phyloP scores from a whole-genome alignment of 768 basidiomycete genomes.

The Pleurotus sapidus region DNA sequence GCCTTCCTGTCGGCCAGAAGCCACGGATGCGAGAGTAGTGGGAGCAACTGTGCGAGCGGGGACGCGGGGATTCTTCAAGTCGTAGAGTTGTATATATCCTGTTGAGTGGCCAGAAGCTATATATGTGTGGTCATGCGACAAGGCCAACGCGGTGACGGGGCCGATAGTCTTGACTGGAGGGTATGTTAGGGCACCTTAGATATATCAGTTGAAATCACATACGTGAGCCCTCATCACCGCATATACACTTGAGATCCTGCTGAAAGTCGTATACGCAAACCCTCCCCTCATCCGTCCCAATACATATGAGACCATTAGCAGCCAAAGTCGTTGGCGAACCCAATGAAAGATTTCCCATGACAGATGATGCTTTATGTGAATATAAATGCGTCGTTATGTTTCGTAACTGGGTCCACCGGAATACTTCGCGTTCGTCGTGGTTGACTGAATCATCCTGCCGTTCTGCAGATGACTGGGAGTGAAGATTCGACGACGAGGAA shows the following conservation, averaged over 20 bases:
- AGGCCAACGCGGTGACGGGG: constrained; percentile 81
- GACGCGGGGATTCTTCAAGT: constrained; percentile 64
- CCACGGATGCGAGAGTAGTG: constrained; percentile 61
- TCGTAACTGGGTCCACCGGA: constrained; percentile 73
- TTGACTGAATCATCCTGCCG: constrained; percentile 15
- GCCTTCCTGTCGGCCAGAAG: constrained; percentile 81
- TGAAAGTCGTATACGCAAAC: constrained; percentile 88
- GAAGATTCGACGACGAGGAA: constrained; percentile 58
- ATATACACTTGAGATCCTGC: constrained; percentile 77
- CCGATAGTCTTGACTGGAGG: constrained; percentile 58
- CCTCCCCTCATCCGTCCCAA: constrained; percentile 81
- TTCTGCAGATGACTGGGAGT: constrained; percentile 23
- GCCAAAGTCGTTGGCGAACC: constrained; percentile 80
- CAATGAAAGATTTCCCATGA: constrained; percentile 54
- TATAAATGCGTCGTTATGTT: constrained; percentile 58
- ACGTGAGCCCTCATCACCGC: constrained; percentile 72
- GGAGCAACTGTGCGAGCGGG: constrained; percentile 73
- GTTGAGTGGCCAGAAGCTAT: constrained; percentile 83
- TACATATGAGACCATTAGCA: constrained; percentile 84
- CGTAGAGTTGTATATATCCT: constrained; percentile 85
- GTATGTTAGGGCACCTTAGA: neutral
- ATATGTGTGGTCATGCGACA: constrained; percentile 94
- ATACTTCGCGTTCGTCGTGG: constrained; percentile 49
- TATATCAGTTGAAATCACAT: constrained; percentile 16
- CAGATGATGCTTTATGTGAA: constrained; percentile 54